These are phyloP conservation scores for Trichoderma hamatum DNA, from an alignment of 2,329 filamentous ascomycete genomes.

Conservation along the genomic window DNA sequence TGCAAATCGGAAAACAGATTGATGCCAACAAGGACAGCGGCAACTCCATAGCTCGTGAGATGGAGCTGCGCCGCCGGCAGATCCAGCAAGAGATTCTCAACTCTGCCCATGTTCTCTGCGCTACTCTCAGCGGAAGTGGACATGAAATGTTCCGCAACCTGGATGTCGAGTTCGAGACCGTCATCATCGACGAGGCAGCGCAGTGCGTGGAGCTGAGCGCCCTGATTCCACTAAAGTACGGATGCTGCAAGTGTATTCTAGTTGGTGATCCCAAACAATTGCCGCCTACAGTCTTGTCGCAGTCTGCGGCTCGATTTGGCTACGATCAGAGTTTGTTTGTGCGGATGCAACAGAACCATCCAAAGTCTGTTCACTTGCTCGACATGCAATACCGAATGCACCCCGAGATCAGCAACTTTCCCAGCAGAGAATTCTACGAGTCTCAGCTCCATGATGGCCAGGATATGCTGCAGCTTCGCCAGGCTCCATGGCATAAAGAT, in stretches of 20 bases:
- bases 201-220: slow-evolving; percentile 98
- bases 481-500: slow-evolving; percentile 83
- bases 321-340: slow-evolving; percentile 99
- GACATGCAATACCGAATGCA: slow-evolving; percentile 99
- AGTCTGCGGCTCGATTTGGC: slow-evolving; percentile 86
- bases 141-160: slow-evolving; percentile 97
- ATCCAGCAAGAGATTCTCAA: slow-evolving; percentile 92
- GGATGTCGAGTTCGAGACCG: slow-evolving; percentile 96
- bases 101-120: slow-evolving; percentile 88
- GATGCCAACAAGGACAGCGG: slow-evolving; percentile 86
- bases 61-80: slow-evolving; percentile 79
- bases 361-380: slow-evolving; percentile 86
- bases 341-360: slow-evolving; percentile 93
- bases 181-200: slow-evolving; percentile 96
- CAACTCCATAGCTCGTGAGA: slow-evolving; percentile 78
- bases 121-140: slow-evolving; percentile 91
- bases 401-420: slow-evolving; percentile 90
- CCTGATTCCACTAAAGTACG: slow-evolving; percentile 95
- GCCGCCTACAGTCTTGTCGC: slow-evolving; percentile 92
- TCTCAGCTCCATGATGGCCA: slow-evolving; percentile 80
- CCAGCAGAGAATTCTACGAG: slow-evolving; percentile 91
- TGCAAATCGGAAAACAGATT: slow-evolving; percentile 74
- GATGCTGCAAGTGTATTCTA: slow-evolving; percentile 93
- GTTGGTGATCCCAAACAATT: slow-evolving; percentile 98
- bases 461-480: slow-evolving; percentile 76